Evolutionary conservation across 176 grass and related monocot species (phyloP), one percentile per base, ranked within the genome.

Genomic region (Raddia distichophylla): DNA sequence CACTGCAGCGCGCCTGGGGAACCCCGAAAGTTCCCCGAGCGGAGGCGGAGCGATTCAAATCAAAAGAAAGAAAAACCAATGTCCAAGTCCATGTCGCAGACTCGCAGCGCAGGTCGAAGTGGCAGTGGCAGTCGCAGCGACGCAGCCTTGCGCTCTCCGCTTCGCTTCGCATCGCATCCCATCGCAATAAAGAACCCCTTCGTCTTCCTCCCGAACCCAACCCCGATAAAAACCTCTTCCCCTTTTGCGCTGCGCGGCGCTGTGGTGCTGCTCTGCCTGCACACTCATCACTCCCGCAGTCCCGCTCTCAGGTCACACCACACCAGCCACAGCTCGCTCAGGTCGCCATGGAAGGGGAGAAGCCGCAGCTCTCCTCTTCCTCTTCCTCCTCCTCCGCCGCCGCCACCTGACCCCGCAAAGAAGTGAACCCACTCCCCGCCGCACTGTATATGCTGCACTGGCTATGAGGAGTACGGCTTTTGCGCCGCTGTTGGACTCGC

Each of bases 401-500:
- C 43, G 8, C 59, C 51, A 49, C 66, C 81, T 87, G 71, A 84
- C 59, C 59, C 58, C 12, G 22, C 20, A 20, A 32, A 27, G 59
- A 61, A 27, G 27, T 27, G 27, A 27, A 13, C 59, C 59, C 59
- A 5, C 59, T 61, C 10, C 37, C 37, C 37, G 5, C 59, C 59
- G 59, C 10, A 4, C 59, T 32, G 59, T 61, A 32, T 32, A 27
- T 61, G 6, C 4, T 32, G 8, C 42, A 13, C 4, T 32, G 16
- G 54, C 74, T 19, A 78, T 90, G 90, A 52, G 27, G 27, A 27
- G 27, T 27, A 27, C 27, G 27, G 27, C 85, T 27, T 89, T 91
- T 22, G 81, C 83, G 70, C 64, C 90, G 64, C 70, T 92, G n/a
- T 82, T 95, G 11, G 93, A 95, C 69, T 73, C 84, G 17, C 85